Conservation (phyloP, 306 rosid genomes). For the Medicago ruthenica region DNA sequence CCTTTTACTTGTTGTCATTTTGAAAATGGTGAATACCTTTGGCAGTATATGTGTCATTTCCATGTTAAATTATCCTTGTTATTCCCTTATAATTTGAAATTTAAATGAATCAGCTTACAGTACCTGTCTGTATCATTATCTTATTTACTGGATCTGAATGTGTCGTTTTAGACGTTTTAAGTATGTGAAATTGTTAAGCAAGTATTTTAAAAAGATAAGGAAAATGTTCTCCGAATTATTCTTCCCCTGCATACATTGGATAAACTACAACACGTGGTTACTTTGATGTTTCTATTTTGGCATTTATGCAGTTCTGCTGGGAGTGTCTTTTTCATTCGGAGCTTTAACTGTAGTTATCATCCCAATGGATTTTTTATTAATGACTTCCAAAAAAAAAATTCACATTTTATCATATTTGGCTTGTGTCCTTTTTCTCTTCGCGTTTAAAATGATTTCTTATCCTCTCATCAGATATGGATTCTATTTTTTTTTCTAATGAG, state of each 20-base stretch:
- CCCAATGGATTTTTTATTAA: constrained; percentile 11
- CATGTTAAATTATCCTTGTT: constrained; percentile 11
- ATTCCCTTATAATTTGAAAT: constrained; percentile 27
- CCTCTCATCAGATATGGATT: constrained; percentile 16
- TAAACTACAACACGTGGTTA: constrained; percentile 28
- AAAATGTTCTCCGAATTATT: constrained; percentile 27
- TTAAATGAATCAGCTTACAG: constrained; percentile 18
- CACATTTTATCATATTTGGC: constrained; percentile 15
- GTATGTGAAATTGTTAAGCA: constrained; percentile 31
- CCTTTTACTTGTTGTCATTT: constrained; percentile 31
- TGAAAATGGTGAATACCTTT: constrained; percentile 32
- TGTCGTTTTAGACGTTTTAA: constrained; percentile 24
- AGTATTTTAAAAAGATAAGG: constrained; percentile 25
- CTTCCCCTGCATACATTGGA: constrained; percentile 28
- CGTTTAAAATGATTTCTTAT: constrained; percentile 24
- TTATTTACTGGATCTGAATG: constrained; percentile 32
- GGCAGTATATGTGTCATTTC: constrained; percentile 27
- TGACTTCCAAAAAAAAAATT: constrained; percentile 13
- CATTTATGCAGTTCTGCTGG: constrained; percentile 20
- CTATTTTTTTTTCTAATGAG: constrained; percentile 12
- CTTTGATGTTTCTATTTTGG: constrained; percentile 32
- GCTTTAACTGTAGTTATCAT: constrained; percentile 13
- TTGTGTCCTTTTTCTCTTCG: neutral
- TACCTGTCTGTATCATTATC: constrained; percentile 4
- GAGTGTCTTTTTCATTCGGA: constrained; percentile 16